Conservation (phyloP, 768 basidiomycete genomes). For the Boletus tomentosulus region DNA sequence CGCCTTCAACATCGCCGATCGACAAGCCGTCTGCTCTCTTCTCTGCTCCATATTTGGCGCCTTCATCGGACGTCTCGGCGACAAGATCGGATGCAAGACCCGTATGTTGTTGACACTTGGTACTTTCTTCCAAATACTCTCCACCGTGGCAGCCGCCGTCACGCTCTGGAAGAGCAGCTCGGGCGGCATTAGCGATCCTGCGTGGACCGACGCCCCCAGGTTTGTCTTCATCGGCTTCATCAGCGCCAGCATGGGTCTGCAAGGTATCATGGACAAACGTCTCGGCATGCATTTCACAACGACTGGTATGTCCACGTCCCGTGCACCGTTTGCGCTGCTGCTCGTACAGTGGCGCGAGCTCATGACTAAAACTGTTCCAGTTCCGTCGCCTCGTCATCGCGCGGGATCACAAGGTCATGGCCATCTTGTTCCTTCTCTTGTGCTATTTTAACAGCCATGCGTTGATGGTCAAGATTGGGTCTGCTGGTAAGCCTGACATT, state of each 20-base stretch:
- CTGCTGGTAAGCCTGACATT: conserved; percentile 60
- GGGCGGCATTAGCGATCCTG: conserved; percentile 52
- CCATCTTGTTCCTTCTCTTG: conserved; percentile 62
- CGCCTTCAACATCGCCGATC: conserved; percentile 75
- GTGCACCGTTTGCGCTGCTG: background rate
- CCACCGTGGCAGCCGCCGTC: conserved; percentile 72
- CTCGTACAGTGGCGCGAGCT: conserved; percentile 75
- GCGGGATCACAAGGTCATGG: conserved; percentile 71
- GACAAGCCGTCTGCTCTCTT: conserved; percentile 79
- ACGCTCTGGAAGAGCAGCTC: conserved; percentile 68
- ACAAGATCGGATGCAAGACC: conserved; percentile 67
- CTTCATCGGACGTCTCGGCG: conserved; percentile 81
- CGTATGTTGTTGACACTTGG: conserved; percentile 71
- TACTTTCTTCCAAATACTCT: conserved; percentile 68
- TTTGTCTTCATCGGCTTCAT: conserved; percentile 76
- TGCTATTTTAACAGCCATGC: conserved; percentile 72
- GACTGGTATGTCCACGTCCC: conserved; percentile 47
- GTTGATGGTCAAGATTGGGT: conserved; percentile 54
- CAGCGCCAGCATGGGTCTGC: conserved; percentile 72
- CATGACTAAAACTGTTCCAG: conserved; percentile 63
- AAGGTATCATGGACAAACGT: conserved; percentile 82
- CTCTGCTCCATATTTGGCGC: conserved; percentile 74
- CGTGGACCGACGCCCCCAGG: conserved; percentile 64
- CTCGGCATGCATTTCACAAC: conserved; percentile 77
- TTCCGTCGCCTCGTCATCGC: conserved; percentile 47